Evolutionary conservation across 2,329 filamentous ascomycete species (phyloP).

Genomic region (Bipolaris bicolor): DNA sequence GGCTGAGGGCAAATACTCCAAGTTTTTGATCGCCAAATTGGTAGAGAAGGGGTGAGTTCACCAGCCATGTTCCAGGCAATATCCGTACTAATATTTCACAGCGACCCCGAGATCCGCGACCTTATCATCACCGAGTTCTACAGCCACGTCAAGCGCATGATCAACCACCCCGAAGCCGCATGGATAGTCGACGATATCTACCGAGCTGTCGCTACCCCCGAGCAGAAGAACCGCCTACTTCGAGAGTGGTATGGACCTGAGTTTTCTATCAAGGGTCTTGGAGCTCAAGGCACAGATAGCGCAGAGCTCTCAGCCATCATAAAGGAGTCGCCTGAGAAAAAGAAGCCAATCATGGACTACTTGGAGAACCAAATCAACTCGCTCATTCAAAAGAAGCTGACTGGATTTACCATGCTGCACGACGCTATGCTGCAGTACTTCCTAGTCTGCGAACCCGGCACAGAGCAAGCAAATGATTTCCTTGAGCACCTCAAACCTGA

Average conservation of each 20-base stretch:
- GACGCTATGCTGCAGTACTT: constrained; percentile 99
- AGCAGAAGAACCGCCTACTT: constrained; percentile 84
- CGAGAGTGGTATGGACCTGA: constrained; percentile 97
- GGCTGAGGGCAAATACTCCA: constrained; percentile 94
- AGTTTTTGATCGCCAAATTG: constrained; percentile 95
- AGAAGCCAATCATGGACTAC: constrained; percentile 83
- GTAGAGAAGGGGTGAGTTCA: constrained; percentile 72
- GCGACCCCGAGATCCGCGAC: constrained; percentile 84
- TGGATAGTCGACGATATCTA: constrained; percentile 99
- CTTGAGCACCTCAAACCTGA: constrained; percentile 90
- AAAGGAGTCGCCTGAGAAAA: constrained; percentile 79
- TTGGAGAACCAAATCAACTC: constrained; percentile 87
- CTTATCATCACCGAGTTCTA: constrained; percentile 94
- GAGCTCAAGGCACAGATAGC: constrained; percentile 55
- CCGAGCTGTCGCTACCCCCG: constrained; percentile 80
- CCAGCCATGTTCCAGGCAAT: background rate
- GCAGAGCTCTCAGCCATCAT: constrained; percentile 79
- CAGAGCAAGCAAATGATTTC: constrained; percentile 84
- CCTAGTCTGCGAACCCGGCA: constrained; percentile 75
- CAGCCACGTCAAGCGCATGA: constrained; percentile 87
- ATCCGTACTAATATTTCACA: constrained; percentile 27
- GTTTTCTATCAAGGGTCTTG: constrained; percentile 76
- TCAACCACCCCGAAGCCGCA: constrained; percentile 93
- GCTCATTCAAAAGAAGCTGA: constrained; percentile 94
- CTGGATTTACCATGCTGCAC: constrained; percentile 96